Evolutionary conservation across 176 grass and related monocot species (phyloP).

Genomic region (Luzula sylvatica): DNA sequence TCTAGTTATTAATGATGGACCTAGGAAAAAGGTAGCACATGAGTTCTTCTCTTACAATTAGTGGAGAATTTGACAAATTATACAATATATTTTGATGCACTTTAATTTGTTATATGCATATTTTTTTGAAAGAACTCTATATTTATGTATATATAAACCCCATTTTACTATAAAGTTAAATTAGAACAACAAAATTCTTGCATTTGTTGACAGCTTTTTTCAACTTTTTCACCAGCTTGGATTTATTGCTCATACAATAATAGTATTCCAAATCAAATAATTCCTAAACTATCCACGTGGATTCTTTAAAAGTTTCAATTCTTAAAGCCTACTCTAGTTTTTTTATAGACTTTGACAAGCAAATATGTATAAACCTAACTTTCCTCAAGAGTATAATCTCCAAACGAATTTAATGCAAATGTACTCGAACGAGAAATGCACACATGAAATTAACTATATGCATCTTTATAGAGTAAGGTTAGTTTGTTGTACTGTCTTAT

Average conservation of each 20-base stretch:
- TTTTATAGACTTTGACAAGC: constrained; percentile 13
- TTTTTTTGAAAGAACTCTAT: no score
- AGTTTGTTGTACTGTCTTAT: no score
- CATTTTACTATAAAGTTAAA: constrained; percentile 1
- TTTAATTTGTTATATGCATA: no score
- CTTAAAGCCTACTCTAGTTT: constrained; percentile 2
- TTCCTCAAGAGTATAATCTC: constrained; percentile 9
- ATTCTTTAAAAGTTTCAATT: constrained; percentile 13
- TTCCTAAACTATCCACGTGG: constrained; percentile 17
- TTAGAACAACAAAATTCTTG: constrained; percentile 19
- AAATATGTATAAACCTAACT: constrained; percentile 2
- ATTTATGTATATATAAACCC: no score
- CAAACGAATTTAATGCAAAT: constrained; percentile 17
- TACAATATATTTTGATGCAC: no score
- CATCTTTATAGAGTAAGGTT: no score
- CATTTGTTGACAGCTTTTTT: constrained; percentile 10
- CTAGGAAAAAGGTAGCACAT: no score
- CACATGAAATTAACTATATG: no score
- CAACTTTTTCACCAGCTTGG: constrained; percentile 19
- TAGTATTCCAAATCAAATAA: constrained; percentile 1
- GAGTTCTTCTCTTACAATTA: no score
- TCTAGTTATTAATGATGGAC: no score
- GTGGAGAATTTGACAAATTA: no score
- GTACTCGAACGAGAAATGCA: no score
- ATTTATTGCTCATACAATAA: constrained; percentile 9